Base-by-base conservation (phyloP, 1,284 basidiomycete species). In the Anthracocystis walkeri region DNA sequence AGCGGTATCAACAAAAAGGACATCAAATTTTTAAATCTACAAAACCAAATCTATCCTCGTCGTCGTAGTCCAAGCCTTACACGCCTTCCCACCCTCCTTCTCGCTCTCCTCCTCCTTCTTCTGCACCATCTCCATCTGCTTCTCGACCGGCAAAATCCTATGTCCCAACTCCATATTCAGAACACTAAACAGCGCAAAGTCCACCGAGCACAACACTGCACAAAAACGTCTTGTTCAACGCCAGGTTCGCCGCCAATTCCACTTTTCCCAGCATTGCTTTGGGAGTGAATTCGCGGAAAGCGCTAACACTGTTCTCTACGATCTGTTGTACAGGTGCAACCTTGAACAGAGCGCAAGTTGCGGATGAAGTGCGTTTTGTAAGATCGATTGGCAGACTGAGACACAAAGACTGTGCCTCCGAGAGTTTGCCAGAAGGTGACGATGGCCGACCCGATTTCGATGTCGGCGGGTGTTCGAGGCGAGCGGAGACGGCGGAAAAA, bases 351-450 rank as follows among this genome's bases (percentile, higher is more conserved):
- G 14, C 27, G 18, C 12, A 78, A 54, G 29, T 76, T 46, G 29
- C 63, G 21, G 40, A 68, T 31, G 40, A 76, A 78, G 44, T 75
- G n/a, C 67, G 71, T 78, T 78, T 35, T 76, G 73, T 58, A 78
- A 78, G 50, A 78, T 62, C 20, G 64, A 33, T 38, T 78, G 75
- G 46, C 61, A 69, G 45, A 75, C 46, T 54, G 41, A n/a, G n/a
- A n/a, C n/a, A 73, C 69, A 40, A 75, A 67, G 46, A 78, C 60
- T 14, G 76, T 73, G 1, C 73, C 76, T 42, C 76, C 76, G 23
- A 71, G 63, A 0, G 72, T 75, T 50, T 78, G 76, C 56, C 62
- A 75, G 55, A 78, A 78, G 35, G 68, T 78, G 31, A 78, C 76
- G 67, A 76, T 67, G 45, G 73, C 72, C 0, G 45, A 50, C 14